These are phyloP conservation scores for Clohesyomyces aquaticus DNA, from an alignment of 495 filamentous ascomycete genomes.

Conservation along the genomic window DNA sequence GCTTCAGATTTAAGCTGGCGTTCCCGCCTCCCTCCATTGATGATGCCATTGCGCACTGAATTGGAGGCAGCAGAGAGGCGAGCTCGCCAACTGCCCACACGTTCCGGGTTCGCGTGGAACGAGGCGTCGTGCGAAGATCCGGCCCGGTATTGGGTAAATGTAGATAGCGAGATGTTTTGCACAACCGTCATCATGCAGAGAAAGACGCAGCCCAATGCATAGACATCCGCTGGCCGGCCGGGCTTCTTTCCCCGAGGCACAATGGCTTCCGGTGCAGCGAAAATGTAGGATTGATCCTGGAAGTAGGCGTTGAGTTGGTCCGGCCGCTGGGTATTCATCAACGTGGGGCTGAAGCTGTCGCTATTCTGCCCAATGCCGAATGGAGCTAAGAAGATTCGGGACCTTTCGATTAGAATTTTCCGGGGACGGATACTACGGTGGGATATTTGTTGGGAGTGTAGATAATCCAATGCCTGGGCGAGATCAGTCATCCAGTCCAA, in stretches of 20 bases:
- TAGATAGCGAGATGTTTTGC: slow-evolving; percentile 24
- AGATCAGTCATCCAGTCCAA: slow-evolving; percentile 44
- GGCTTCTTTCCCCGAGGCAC: slow-evolving; percentile 30
- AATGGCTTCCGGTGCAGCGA: slow-evolving; percentile 41
- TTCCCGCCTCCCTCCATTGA: slow-evolving; percentile 22
- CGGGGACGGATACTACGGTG: slow-evolving; percentile 39
- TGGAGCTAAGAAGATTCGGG: slow-evolving; percentile 34
- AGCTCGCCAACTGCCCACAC: slow-evolving; percentile 36
- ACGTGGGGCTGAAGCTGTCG: slow-evolving; percentile 22
- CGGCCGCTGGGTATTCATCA: slow-evolving; percentile 10
- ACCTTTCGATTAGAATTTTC: slow-evolving; percentile 43
- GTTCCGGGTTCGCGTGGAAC: slow-evolving; percentile 42
- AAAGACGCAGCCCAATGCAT: slow-evolving; percentile 39
- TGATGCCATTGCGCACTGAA: slow-evolving; percentile 25
- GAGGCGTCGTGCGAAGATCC: slow-evolving; percentile 35
- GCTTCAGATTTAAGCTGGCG: slow-evolving; percentile 32
- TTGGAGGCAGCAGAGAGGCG: slow-evolving; percentile 27
- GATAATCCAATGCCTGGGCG: slow-evolving; percentile 38
- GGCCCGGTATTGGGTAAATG: slow-evolving; percentile 31
- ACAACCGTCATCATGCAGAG: slow-evolving; percentile 40
- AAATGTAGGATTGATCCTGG: slow-evolving; percentile 39
- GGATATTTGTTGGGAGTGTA: slow-evolving; percentile 36
- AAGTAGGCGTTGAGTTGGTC: slow-evolving; percentile 34
- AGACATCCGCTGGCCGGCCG: slow-evolving; percentile 37
- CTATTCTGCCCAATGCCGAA: slow-evolving; percentile 35